Evolutionary conservation across 2,329 filamentous ascomycete species (phyloP).

Genomic region (Beauveria medogensis): DNA sequence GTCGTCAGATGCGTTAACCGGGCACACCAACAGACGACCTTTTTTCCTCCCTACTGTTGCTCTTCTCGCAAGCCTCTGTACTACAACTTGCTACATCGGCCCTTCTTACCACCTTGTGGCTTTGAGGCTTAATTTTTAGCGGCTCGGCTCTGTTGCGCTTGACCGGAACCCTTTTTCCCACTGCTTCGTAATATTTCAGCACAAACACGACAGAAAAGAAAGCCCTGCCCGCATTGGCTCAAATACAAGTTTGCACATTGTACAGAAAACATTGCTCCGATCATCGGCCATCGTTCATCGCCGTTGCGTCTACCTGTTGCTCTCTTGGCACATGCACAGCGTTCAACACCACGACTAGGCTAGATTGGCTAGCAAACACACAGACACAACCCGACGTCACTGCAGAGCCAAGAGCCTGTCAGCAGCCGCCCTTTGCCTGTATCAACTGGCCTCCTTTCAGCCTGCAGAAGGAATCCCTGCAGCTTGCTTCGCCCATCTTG

Average conservation of each 20-base stretch:
- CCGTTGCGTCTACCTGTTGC: not conserved
- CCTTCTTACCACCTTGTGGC: not conserved
- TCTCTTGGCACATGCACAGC: not conserved
- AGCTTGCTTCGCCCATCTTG: not conserved
- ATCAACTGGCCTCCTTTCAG: not conserved
- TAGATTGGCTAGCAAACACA: conserved; percentile 2
- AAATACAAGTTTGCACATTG: not conserved
- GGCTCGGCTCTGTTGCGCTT: conserved; percentile 1
- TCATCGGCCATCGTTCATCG: not conserved
- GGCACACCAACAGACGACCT: not conserved
- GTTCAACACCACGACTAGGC: not conserved
- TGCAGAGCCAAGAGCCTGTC: not conserved
- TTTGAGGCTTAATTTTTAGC: not conserved
- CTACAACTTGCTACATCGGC: not conserved
- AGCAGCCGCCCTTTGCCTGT: not conserved
- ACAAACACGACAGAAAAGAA: not conserved
- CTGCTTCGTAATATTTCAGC: not conserved
- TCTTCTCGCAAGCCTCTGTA: not conserved
- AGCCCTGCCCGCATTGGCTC: not conserved
- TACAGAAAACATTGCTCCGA: not conserved
- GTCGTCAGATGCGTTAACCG: conserved; percentile 1
- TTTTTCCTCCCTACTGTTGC: not conserved
- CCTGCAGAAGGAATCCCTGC: not conserved
- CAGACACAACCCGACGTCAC: not conserved
- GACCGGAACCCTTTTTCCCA: not conserved